phyloP scores from a whole-genome alignment of 805 yeast species.

The Tetrapisispora pingtungensis region DNA sequence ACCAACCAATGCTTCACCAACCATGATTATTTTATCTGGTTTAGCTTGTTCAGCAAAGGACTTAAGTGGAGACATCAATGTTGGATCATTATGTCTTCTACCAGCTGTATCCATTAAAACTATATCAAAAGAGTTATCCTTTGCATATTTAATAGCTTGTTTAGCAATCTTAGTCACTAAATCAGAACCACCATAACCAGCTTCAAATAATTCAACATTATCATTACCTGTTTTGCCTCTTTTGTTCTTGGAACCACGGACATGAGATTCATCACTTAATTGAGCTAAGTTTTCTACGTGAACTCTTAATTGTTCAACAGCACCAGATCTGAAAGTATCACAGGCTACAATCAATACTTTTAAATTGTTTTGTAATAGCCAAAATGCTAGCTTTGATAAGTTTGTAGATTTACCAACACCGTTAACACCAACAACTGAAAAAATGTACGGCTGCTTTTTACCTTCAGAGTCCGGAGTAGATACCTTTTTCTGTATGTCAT shows the following conservation, averaged over 20 bases:
- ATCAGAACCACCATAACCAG: slow-evolving; percentile 95
- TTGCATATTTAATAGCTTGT: slow-evolving; percentile 77
- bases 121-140: slow-evolving; percentile 61
- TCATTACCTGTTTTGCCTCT: slow-evolving; percentile 34
- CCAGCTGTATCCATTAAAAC: slow-evolving; percentile 97
- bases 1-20: slow-evolving; percentile 95
- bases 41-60: slow-evolving; percentile 92
- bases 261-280: slow-evolving; percentile 41
- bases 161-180: slow-evolving; percentile 87
- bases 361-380: slow-evolving; percentile 86
- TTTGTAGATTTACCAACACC: slow-evolving; percentile 98
- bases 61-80: slow-evolving; percentile 89
- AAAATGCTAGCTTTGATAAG: slow-evolving; percentile 84
- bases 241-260: slow-evolving; percentile 28
- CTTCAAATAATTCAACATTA: slow-evolving; percentile 68
- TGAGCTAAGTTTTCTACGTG: slow-evolving; percentile 79
- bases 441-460: slow-evolving; percentile 66
- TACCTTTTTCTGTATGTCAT: slow-evolving; percentile 54
- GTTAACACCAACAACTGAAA: slow-evolving; percentile 94
- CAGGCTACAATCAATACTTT: slow-evolving; percentile 89
- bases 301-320: slow-evolving; percentile 93
- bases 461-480: slow-evolving; percentile 15
- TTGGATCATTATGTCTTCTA: slow-evolving; percentile 88
- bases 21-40: slow-evolving; percentile 96
- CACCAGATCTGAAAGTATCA: slow-evolving; percentile 96